A percentile compares a stretch with the other conserved stretches of the same genome.
Conservation (phyloP, 495 filamentous ascomycete genomes). For the Emericellopsis terricola region DNA sequence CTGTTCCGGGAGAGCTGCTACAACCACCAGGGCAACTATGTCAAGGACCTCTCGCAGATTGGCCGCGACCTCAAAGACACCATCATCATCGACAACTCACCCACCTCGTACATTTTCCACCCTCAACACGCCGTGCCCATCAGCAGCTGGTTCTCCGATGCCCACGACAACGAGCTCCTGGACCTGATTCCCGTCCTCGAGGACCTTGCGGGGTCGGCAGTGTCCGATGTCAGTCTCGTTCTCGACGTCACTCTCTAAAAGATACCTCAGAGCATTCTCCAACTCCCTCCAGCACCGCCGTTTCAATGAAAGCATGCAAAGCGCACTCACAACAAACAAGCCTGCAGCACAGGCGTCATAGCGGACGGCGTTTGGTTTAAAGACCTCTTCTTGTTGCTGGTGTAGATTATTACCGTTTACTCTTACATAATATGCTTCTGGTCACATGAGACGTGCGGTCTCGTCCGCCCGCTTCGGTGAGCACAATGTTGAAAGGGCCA, state of each 20-base stretch:
- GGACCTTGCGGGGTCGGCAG: conserved; percentile 74
- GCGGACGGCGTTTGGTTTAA: conserved; percentile 26
- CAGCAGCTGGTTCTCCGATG: conserved; percentile 99
- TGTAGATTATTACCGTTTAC: conserved; percentile 21
- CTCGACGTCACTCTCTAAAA: conserved; percentile 82
- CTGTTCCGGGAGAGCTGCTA: conserved; percentile 97
- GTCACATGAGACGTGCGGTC: too few species aligned
- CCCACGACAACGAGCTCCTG: conserved; percentile 96
- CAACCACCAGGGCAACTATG: conserved; percentile 98
- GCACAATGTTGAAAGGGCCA: neutral
- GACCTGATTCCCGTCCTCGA: conserved; percentile 97
- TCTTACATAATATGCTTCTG: conserved; percentile 15
- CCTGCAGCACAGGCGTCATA: conserved; percentile 20
- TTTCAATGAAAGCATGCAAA: too few species aligned
- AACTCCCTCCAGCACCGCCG: too few species aligned
- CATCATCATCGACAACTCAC: conserved; percentile 99
- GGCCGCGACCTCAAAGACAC: conserved; percentile 92
- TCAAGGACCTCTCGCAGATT: conserved; percentile 96
- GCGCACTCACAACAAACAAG: too few species aligned
- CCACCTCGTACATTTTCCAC: conserved; percentile 98
- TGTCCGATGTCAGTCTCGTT: conserved; percentile 92
- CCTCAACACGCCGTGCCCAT: conserved; percentile 98
- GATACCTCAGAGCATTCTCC: conserved; percentile 10
- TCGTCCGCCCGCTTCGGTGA: neutral
- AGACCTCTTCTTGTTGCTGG: conserved; percentile 11